A percentile compares a stretch with the other conserved stretches of the same genome.
Conservation (phyloP, 805 yeast genomes). For the Hanseniaspora hatyaiensis region DNA sequence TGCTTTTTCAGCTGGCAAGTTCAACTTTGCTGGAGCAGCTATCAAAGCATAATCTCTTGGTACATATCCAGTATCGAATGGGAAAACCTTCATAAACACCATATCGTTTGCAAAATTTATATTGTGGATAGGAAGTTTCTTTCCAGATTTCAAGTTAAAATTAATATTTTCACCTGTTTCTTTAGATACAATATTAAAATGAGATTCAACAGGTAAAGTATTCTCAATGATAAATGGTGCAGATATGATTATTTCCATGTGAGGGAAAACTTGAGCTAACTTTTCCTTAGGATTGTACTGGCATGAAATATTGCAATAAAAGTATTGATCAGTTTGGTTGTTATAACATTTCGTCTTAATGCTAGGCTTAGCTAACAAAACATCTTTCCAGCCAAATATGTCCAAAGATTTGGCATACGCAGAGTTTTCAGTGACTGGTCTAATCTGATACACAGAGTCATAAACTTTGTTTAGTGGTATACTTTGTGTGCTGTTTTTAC, state of each 20-base stretch:
- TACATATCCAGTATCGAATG: conserved; percentile 38
- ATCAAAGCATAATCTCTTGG: conserved; percentile 62
- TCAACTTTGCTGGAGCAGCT: conserved; percentile 29
- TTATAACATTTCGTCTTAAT: conserved; percentile 47
- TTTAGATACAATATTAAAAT: conserved; percentile 67
- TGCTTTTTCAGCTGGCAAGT: conserved; percentile 39
- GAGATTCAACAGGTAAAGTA: conserved; percentile 68
- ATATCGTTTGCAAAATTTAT: conserved; percentile 44
- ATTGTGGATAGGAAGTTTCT: conserved; percentile 62
- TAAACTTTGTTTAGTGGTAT: conserved; percentile 66
- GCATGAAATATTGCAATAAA: conserved; percentile 65
- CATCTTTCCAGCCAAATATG: conserved; percentile 49
- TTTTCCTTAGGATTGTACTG: conserved; percentile 55
- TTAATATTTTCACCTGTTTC: conserved; percentile 56
- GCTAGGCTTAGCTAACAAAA: conserved; percentile 28
- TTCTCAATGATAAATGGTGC: conserved; percentile 84
- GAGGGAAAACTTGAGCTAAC: conserved; percentile 66
- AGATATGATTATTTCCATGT: conserved; percentile 60
- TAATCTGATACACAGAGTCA: conserved; percentile 43
- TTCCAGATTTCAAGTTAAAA: conserved; percentile 51
- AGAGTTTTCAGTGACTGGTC: conserved; percentile 44
- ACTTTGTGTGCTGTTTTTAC: conserved; percentile 48
- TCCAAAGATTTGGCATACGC: conserved; percentile 60
- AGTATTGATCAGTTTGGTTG: conserved; percentile 35
- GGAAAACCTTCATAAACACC: conserved; percentile 17